Conservation (phyloP, 2,329 filamentous ascomycete species). For the Leptodontidium sp. region DNA sequence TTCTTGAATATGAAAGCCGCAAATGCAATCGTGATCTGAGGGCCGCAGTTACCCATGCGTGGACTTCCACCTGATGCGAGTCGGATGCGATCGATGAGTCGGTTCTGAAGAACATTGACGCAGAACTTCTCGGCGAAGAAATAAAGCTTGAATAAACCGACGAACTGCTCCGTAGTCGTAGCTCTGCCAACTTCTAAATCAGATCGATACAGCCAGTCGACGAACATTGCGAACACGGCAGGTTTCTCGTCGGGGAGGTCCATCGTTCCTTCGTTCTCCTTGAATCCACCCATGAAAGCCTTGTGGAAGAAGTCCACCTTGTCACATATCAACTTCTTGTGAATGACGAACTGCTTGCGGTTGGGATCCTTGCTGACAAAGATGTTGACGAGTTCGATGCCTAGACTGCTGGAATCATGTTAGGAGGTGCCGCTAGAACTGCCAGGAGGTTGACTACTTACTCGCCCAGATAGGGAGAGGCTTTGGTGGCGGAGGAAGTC, state of each 20-base stretch:
- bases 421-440: neutral
- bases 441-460: neutral
- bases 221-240: conserved; percentile 7
- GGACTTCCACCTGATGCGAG: neutral
- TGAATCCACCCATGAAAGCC: conserved; percentile 29
- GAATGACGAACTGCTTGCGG: conserved; percentile 34
- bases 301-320: conserved; percentile 21
- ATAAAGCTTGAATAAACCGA: conserved; percentile 9
- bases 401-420: conserved; percentile 9
- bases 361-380: conserved; percentile 33
- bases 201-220: conserved; percentile 24
- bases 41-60: neutral
- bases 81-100: conserved; percentile 12
- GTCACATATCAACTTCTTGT: conserved; percentile 38
- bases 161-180: conserved; percentile 3
- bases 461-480: neutral
- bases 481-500: neutral
- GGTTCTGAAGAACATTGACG: conserved; percentile 12
- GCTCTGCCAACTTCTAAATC: neutral
- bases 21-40: neutral
- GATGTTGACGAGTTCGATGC: conserved; percentile 35
- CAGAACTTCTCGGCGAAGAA: conserved; percentile 14
- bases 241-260: conserved; percentile 25
- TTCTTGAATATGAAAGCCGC: neutral
- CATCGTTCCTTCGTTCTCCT: conserved; percentile 24